Conservation (phyloP, 78 protist genomes). For the Polysphondylium violaceum region DNA sequence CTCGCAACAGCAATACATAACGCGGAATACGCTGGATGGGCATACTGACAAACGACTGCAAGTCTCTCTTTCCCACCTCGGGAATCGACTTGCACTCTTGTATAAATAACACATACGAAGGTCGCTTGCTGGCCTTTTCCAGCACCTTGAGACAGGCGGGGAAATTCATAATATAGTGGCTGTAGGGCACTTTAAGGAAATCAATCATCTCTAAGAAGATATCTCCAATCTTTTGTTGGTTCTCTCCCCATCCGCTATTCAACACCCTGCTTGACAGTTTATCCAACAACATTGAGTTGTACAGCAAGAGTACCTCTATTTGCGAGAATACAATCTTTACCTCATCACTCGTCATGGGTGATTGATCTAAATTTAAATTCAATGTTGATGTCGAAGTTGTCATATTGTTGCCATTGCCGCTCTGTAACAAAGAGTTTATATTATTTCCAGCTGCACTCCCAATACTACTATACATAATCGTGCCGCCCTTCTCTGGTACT, state of each 20-base stretch:
- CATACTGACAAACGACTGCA: constrained; percentile 73
- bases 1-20: constrained; percentile 64
- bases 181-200: constrained; percentile 65
- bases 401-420: too few relatives aligned
- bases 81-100: constrained; percentile 40
- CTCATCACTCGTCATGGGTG: constrained; percentile 37
- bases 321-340: constrained; percentile 65
- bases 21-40: constrained; percentile 82
- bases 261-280: neutral
- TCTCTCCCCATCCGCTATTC: neutral
- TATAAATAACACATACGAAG: constrained; percentile 30
- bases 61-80: constrained; percentile 36
- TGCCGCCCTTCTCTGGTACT: too few relatives aligned
- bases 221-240: constrained; percentile 44
- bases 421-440: too few relatives aligned
- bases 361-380: constrained; percentile 24
- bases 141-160: constrained; percentile 34
- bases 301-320: constrained; percentile 35
- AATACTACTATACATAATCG: too few relatives aligned
- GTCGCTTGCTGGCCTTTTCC: constrained; percentile 41
- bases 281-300: constrained; percentile 26
- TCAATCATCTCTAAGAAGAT: constrained; percentile 53
- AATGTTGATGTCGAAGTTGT: neutral
- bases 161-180: constrained; percentile 56
- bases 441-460: neutral